phyloP scores from a whole-genome alignment of 805 yeast genomes.

The Candida ascalaphidarum region DNA sequence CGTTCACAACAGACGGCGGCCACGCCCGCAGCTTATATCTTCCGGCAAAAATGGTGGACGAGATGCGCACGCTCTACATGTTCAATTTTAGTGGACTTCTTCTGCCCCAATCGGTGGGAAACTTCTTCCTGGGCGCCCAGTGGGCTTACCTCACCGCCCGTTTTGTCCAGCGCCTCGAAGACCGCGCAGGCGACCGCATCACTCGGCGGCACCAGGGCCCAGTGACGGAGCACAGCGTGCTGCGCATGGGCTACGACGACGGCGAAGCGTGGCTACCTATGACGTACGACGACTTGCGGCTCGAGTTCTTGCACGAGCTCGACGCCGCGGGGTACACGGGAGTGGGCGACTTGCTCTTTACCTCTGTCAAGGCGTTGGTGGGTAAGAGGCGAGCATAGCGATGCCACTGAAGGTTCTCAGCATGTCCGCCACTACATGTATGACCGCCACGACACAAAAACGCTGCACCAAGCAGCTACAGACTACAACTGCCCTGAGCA shows the following conservation, averaged over 20 bases:
- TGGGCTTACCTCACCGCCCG: conserved; percentile 37
- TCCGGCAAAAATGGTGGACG: conserved; percentile 21
- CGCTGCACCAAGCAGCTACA: no score
- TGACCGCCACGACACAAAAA: no score
- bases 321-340: conserved; percentile 40
- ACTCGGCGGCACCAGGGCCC: conserved; percentile 45
- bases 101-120: conserved; percentile 23
- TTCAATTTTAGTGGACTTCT: conserved; percentile 23
- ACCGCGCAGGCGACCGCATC: conserved; percentile 17
- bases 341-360: conserved; percentile 40
- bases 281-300: conserved; percentile 36
- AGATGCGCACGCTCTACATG: conserved; percentile 17
- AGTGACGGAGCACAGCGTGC: conserved; percentile 34
- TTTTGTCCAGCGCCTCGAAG: conserved; percentile 40
- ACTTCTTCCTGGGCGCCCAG: conserved; percentile 43
- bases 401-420: no score
- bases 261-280: conserved; percentile 29
- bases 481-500: no score
- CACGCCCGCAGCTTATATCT: conserved; percentile 30
- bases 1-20: conserved; percentile 27
- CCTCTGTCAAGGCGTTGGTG: conserved; percentile 42
- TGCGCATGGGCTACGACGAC: conserved; percentile 15
- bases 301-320: conserved; percentile 34
- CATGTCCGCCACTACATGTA: no score
- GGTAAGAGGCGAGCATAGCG: no score